Base-by-base conservation (phyloP, 225 moss, liverwort and hornwort genomes). In the Bryum argenteum region DNA sequence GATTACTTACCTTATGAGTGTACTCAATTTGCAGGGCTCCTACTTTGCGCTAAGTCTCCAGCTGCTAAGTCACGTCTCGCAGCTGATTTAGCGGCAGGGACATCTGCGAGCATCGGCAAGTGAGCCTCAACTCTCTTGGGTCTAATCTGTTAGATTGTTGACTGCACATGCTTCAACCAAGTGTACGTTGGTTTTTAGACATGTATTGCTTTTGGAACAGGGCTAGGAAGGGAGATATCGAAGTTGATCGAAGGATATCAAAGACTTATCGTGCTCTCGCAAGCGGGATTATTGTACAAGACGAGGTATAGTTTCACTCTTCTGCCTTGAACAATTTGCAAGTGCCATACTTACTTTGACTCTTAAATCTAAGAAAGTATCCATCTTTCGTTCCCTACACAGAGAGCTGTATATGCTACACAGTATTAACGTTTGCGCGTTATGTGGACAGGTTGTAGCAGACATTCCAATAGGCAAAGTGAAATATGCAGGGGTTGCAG, bases 31-130 rank as follows among this genome's bases (percentile, higher is more conserved):
- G 61, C 78, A 94, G 97, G 92, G 79, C 76, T 94, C 24, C 77
- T 97, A 9, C 83, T 97, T 13, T 97, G 94, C 81, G 96, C 92
- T 21, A 94, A 97, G 76, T 90, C 91, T 71, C 87, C 89, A 63
- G 75, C 74, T 37, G 88, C 94, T n/a, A 94, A 92, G 78, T 84
- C 91, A 50, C 77, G 70, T 24, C 89, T 98, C 60, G 85, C 94
- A 69, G 87, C 84, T 70, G 98, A 88, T 74, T 80, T 98, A 21
- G 94, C 94, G 40, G 91, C 83, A 81, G 89, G 80, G 42, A 94
- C 94, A 14, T 77, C 74, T 16, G 77, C 81, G 61, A 88, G 73
- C 81, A 85, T 86, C 50, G 66, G 77, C 84, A 91, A 87, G 96
- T 93, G 37, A 77, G 81, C 45, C 51, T 61, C 48, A 17, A 37